Evolutionary conservation across 2,329 filamentous ascomycete genomes (phyloP).

Genomic region (Zasmidium citrigriseum): DNA sequence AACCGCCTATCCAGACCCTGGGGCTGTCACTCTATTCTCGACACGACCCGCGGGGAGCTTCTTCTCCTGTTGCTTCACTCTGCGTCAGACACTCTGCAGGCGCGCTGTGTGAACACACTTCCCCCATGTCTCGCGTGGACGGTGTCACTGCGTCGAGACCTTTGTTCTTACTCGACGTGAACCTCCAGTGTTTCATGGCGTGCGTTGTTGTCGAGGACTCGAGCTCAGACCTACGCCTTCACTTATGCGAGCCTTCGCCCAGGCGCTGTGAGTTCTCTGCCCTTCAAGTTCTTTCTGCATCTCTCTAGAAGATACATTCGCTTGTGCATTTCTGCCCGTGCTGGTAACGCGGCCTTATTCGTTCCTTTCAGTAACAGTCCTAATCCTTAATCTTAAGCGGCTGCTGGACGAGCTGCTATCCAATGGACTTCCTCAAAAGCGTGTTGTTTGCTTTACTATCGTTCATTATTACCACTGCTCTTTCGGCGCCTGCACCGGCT

Average conservation of each 20-base stretch:
- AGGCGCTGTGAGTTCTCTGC: not conserved
- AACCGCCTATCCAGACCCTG: not conserved
- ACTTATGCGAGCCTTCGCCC: not conserved
- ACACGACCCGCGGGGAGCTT: not conserved
- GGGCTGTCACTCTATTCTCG: not conserved
- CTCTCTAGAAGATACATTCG: not conserved
- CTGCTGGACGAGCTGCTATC: not conserved
- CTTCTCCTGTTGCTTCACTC: not conserved
- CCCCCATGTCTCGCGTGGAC: not conserved
- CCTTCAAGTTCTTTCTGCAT: not conserved
- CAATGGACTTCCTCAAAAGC: not conserved
- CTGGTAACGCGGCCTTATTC: slow-evolving; percentile 6
- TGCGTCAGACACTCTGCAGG: not conserved
- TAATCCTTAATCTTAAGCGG: slow-evolving; percentile 2
- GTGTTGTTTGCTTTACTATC: not conserved
- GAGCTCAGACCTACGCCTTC: not conserved
- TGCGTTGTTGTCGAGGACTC: not conserved
- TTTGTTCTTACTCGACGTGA: slow-evolving; percentile 1
- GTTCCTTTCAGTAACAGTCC: not conserved
- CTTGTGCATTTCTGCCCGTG: slow-evolving; percentile 1
- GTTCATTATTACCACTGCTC: not conserved
- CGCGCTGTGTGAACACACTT: not conserved
- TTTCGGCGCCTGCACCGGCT: not conserved
- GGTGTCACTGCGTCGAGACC: not conserved
- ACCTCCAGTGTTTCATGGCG: slow-evolving; percentile 5